phyloP scores from a whole-genome alignment of 2,329 filamentous ascomycete genomes.

The Pyricularia grisea region DNA sequence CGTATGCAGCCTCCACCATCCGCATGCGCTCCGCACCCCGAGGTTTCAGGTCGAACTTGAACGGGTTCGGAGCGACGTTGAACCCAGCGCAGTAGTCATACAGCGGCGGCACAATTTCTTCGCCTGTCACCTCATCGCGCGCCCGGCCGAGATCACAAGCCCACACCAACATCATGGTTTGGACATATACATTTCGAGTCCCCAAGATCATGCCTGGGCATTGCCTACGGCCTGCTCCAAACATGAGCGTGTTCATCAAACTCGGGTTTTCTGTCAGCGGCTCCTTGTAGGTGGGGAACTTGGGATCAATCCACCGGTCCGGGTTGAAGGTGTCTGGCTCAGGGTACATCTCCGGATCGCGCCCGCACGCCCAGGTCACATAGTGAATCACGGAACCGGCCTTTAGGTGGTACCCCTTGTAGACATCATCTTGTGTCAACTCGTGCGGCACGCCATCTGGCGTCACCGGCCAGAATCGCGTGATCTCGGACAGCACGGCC shows the following conservation, averaged over 20 bases:
- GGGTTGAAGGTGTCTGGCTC: constrained; percentile 18
- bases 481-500: constrained; percentile 19
- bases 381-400: constrained; percentile 9
- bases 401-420: constrained; percentile 9
- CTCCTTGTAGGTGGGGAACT: neutral
- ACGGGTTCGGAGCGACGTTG: neutral
- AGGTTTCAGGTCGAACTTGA: neutral
- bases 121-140: neutral
- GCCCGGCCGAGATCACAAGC: neutral
- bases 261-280: neutral
- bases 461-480: constrained; percentile 13
- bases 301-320: constrained; percentile 16
- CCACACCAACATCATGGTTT: neutral
- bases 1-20: neutral
- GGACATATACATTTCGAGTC: neutral
- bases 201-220: neutral
- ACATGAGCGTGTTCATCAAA: neutral
- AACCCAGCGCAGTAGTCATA: neutral
- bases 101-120: neutral
- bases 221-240: neutral
- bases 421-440: constrained; percentile 9
- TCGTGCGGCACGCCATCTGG: constrained; percentile 19
- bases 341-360: constrained; percentile 17
- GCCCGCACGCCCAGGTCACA: constrained; percentile 9
- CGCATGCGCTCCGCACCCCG: neutral